A percentile compares a stretch with the other conserved stretches of the same genome.
Conservation (phyloP, 2,329 filamentous ascomycete species). For the Cladorrhinum sp. region DNA sequence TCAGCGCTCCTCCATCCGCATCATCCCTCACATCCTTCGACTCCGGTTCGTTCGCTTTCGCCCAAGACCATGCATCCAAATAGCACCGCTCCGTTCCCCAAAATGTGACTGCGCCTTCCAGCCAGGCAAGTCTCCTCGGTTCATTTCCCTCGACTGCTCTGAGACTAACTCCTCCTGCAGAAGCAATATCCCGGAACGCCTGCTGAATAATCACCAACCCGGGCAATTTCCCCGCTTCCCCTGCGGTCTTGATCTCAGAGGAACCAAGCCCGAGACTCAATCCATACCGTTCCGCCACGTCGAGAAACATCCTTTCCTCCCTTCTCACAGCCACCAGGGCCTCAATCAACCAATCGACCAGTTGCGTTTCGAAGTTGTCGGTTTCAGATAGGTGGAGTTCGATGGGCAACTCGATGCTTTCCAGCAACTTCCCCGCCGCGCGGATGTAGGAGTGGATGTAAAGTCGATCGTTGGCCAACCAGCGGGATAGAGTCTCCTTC, state of each 20-base stretch:
- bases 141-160: background rate
- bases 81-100: conserved; percentile 73
- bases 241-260: background rate
- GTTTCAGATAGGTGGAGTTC: conserved; percentile 25
- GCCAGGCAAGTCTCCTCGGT: conserved; percentile 39
- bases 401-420: conserved; percentile 56
- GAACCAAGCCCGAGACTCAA: conserved; percentile 42
- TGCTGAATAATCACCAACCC: conserved; percentile 41
- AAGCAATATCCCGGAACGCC: conserved; percentile 15
- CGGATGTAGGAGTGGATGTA: conserved; percentile 66
- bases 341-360: conserved; percentile 61
- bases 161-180: background rate
- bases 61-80: conserved; percentile 57
- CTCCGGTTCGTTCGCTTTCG: conserved; percentile 37
- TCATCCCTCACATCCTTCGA: conserved; percentile 38
- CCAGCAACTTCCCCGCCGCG: conserved; percentile 63
- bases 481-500: conserved; percentile 55
- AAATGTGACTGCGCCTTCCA: conserved; percentile 70
- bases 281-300: conserved; percentile 58
- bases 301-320: conserved; percentile 66
- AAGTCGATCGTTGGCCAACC: conserved; percentile 70
- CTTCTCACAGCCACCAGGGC: conserved; percentile 64
- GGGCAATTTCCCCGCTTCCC: conserved; percentile 26
- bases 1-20: conserved; percentile 61
- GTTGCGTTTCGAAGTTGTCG: conserved; percentile 46